Evolutionary conservation across 2,329 filamentous ascomycete genomes (phyloP).

Genomic region (Trichophyton equinum): DNA sequence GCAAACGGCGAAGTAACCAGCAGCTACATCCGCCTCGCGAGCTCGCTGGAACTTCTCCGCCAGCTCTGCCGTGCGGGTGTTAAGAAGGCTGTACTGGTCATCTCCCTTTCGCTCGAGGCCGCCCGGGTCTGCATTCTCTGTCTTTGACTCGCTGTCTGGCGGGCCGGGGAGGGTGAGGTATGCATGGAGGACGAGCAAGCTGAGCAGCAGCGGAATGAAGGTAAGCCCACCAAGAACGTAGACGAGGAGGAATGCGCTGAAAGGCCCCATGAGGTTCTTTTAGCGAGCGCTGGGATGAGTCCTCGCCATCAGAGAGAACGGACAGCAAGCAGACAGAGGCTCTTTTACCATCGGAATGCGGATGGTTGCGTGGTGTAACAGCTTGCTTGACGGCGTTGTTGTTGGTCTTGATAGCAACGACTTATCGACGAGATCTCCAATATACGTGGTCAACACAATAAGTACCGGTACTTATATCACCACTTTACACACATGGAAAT

Average conservation of each 20-base stretch:
- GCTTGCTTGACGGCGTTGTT: not conserved
- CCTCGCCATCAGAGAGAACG: slow-evolving; percentile 2
- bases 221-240: slow-evolving; percentile 83
- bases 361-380: not conserved
- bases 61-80: slow-evolving; percentile 45
- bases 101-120: slow-evolving; percentile 45
- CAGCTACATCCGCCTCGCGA: slow-evolving; percentile 64
- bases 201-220: slow-evolving; percentile 62
- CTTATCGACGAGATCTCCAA: not conserved
- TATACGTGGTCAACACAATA: not conserved
- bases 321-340: not conserved
- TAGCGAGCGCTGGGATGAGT: not conserved
- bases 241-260: slow-evolving; percentile 51
- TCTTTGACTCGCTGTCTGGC: slow-evolving; percentile 24
- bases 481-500: not conserved
- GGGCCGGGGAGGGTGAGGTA: slow-evolving; percentile 52
- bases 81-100: slow-evolving; percentile 53
- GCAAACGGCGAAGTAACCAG: slow-evolving; percentile 90
- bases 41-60: slow-evolving; percentile 50
- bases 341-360: not conserved
- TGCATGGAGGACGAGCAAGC: slow-evolving; percentile 50
- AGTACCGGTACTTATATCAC: not conserved
- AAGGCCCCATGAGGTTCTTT: slow-evolving; percentile 29
- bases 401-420: not conserved
- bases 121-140: slow-evolving; percentile 15